Evolutionary conservation across 139 green algal species (phyloP).

Genomic region (Marvania coccoides): DNA sequence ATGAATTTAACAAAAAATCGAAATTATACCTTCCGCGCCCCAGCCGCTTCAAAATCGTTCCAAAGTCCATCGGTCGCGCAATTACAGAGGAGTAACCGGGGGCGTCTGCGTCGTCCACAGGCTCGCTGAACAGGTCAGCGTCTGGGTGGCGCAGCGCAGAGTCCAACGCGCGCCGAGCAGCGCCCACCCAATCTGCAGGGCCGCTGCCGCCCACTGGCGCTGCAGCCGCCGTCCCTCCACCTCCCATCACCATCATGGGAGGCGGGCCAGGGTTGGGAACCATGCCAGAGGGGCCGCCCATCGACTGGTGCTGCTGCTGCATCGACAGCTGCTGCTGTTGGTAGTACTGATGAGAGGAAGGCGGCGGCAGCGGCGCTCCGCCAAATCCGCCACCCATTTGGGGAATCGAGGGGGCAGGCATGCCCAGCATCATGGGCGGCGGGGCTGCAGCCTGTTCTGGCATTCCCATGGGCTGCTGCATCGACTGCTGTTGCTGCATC

Average conservation of each 20-base stretch:
- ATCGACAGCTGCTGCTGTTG: neutral
- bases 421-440: too few species aligned
- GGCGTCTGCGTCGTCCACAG: neutral
- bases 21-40: too few species aligned
- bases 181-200: neutral
- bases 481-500: neutral
- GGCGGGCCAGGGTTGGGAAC: too few species aligned
- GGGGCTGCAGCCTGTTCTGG: too few species aligned
- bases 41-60: neutral
- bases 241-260: neutral
- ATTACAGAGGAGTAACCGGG: constrained; percentile 16
- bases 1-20: too few species aligned
- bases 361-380: too few species aligned
- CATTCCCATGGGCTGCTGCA: too few species aligned
- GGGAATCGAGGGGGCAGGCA: too few species aligned
- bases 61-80: constrained; percentile 4
- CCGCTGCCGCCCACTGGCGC: neutral
- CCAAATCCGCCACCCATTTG: too few species aligned
- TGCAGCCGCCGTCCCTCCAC: neutral
- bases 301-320: too few species aligned
- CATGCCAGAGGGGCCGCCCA: too few species aligned
- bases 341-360: too few species aligned
- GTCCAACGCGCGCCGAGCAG: neutral
- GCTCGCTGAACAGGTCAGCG: neutral
- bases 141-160: neutral